phyloP scores from a whole-genome alignment of 495 filamentous ascomycete genomes.

The Talaromyces stipitatus region DNA sequence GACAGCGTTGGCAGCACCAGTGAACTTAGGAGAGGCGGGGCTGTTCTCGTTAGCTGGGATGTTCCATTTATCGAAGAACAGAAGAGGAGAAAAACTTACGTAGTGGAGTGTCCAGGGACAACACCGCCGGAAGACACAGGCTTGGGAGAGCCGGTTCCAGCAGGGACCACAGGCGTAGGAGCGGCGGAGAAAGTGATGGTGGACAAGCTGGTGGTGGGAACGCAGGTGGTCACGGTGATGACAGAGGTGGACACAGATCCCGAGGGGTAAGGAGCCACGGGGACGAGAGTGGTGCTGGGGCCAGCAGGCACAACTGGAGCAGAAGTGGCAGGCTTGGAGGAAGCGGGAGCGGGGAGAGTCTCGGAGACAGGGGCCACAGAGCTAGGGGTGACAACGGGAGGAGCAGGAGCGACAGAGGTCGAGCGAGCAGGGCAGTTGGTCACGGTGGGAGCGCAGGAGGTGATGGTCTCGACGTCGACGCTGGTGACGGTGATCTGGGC shows the following conservation, averaged over 20 bases:
- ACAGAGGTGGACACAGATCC: slow-evolving; percentile 17
- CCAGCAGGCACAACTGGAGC: slow-evolving; percentile 15
- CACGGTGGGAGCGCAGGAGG: slow-evolving; percentile 51
- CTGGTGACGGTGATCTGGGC: slow-evolving; percentile 43
- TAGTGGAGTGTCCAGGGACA: slow-evolving; percentile 17
- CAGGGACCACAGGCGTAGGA: slow-evolving; percentile 11
- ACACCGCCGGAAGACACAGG: slow-evolving; percentile 20
- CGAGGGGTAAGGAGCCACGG: slow-evolving; percentile 10
- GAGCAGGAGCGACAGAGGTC: slow-evolving; percentile 6
- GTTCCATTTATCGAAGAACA: not conserved
- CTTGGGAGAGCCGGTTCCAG: slow-evolving; percentile 16
- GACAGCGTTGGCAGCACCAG: slow-evolving; percentile 40
- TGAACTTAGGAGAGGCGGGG: slow-evolving; percentile 32
- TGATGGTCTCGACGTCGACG: slow-evolving; percentile 50
- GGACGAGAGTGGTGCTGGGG: slow-evolving; percentile 6
- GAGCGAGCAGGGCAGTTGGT: slow-evolving; percentile 46
- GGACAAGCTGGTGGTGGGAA: slow-evolving; percentile 36
- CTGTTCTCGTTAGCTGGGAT: too few species aligned
- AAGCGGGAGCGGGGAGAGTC: slow-evolving; percentile 14
- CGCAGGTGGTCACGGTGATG: slow-evolving; percentile 33
- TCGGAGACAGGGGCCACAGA: slow-evolving; percentile 9
- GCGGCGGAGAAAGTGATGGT: slow-evolving; percentile 21
- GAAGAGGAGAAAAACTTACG: slow-evolving; percentile 15
- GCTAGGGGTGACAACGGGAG: slow-evolving; percentile 13
- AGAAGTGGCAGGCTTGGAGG: slow-evolving; percentile 9